Evolutionary conservation across 495 filamentous ascomycete genomes (phyloP).

Genomic region (Parathielavia appendiculata): DNA sequence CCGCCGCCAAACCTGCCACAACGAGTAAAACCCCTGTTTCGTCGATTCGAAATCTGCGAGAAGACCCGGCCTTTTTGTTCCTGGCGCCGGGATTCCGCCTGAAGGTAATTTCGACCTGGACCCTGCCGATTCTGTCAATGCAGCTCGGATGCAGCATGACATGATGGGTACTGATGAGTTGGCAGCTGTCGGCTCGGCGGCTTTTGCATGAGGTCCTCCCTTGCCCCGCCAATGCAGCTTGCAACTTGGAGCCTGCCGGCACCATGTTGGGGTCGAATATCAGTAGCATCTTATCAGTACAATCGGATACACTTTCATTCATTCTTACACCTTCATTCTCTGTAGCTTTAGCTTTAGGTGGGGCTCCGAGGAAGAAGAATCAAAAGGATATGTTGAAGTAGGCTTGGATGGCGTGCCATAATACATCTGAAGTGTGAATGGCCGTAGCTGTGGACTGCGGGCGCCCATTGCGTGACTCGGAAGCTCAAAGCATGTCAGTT

Average conservation of each 20-base stretch:
- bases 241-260: neutral
- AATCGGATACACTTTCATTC: constrained; percentile 1
- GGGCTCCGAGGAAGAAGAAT: no score
- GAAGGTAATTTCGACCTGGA: neutral
- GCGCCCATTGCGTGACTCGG: no score
- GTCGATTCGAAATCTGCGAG: neutral
- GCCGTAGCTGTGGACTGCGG: no score
- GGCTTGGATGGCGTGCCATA: no score
- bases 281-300: constrained; percentile 17
- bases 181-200: constrained; percentile 16
- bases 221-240: no score
- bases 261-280: constrained; percentile 21
- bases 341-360: no score
- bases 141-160: constrained; percentile 3
- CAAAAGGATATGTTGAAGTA: no score
- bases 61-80: neutral
- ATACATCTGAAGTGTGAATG: no score
- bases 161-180: constrained; percentile 16
- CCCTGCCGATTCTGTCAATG: neutral
- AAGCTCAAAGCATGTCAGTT: no score
- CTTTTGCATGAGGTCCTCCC: no score
- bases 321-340: no score
- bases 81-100: neutral
- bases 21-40: constrained; percentile 4
- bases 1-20: constrained; percentile 2